A percentile compares a stretch with the other conserved stretches of the same genome.
These are phyloP conservation scores for Tuber melanosporum DNA, from an alignment of 495 filamentous ascomycete genomes.

Conservation along the genomic window DNA sequence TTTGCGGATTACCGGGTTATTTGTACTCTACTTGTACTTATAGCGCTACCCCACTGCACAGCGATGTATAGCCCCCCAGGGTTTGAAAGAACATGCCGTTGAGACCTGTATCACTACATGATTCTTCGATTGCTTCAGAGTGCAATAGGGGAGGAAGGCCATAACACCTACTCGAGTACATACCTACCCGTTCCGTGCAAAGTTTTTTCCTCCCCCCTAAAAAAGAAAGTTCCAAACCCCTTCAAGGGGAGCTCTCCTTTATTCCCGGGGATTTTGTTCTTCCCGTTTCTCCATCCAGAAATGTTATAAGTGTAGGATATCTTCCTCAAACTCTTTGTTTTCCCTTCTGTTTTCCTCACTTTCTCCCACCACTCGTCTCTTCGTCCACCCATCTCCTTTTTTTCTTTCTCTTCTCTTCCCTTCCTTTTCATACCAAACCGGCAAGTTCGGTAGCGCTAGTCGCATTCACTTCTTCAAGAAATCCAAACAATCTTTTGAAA, in stretches of 20 bases:
- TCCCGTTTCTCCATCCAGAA: not conserved
- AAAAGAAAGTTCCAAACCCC: not conserved
- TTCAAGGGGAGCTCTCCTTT: not conserved
- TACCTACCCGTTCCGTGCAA: not conserved
- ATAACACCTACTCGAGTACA: not conserved
- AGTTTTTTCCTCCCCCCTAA: not conserved
- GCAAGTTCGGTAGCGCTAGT: not conserved
- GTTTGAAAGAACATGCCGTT: not conserved
- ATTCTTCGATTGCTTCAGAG: not conserved
- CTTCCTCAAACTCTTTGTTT: not conserved
- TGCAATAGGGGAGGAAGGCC: not conserved
- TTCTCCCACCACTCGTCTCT: not conserved
- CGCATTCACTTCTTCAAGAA: not conserved
- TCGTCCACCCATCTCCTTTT: not conserved
- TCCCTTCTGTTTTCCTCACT: not conserved
- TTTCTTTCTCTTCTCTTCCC: not conserved
- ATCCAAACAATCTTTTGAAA: not conserved
- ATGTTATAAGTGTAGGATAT: not conserved
- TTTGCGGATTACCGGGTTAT: not conserved
- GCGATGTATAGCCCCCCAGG: not conserved
- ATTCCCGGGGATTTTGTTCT: not conserved
- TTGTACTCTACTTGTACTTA: not conserved
- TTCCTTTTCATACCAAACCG: not conserved
- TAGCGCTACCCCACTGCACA: no score
- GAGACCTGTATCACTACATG: slow-evolving; percentile 1